Conservation (phyloP, 2,329 filamentous ascomycete species). For the Cadophora luteo-olivacea region DNA sequence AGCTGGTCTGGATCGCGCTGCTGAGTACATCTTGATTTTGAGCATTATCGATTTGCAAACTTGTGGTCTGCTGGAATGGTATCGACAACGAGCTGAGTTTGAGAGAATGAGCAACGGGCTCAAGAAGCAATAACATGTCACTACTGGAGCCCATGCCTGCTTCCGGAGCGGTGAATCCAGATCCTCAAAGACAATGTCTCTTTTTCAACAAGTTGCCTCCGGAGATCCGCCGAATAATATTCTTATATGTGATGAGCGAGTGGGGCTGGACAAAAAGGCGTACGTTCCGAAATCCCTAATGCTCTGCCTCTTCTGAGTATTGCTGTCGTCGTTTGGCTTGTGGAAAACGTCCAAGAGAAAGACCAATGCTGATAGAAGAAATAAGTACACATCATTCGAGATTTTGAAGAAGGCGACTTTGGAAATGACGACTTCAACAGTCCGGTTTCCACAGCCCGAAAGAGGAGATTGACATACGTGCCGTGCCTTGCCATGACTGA, state of each 20-base stretch:
- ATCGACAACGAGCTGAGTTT: not conserved
- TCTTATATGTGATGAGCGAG: slow-evolving; percentile 5
- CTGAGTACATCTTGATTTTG: not conserved
- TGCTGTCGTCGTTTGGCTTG: not conserved
- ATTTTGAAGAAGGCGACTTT: slow-evolving; percentile 6
- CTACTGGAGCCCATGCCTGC: not conserved
- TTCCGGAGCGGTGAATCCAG: not conserved
- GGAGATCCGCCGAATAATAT: slow-evolving; percentile 3
- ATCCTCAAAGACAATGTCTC: not conserved
- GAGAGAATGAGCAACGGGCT: not conserved
- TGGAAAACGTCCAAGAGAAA: not conserved
- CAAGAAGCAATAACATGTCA: not conserved
- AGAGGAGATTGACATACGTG: slow-evolving; percentile 12
- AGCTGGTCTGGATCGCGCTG: not conserved
- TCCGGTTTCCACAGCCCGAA: not conserved
- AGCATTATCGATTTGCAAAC: not conserved
- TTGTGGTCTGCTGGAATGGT: not conserved
- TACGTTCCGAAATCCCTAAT: not conserved
- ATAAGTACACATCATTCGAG: slow-evolving; percentile 12
- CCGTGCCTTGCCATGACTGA: not conserved
- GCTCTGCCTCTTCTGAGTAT: no score
- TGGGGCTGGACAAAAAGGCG: slow-evolving; percentile 13
- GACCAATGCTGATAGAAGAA: not conserved
- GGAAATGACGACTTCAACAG: not conserved
- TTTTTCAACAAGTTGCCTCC: not conserved